Base-by-base conservation (phyloP, 805 yeast genomes). In the Suhomyces xylopsoci region DNA sequence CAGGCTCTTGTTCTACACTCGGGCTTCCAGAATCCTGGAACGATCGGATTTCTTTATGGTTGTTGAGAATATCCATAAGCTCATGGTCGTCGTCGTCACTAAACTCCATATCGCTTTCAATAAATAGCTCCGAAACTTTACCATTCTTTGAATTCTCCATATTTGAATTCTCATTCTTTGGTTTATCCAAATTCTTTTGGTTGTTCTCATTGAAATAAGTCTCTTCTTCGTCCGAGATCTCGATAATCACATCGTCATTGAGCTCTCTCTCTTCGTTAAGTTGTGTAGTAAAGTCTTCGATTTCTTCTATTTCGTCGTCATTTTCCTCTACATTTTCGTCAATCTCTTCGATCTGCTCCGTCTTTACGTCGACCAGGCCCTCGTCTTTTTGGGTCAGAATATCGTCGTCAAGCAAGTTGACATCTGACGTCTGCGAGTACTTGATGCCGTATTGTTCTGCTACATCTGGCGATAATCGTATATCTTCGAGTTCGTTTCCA, bases 251-350 rank as follows among this genome's bases (percentile, higher is more conserved):
- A 26, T 63, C 51, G 34, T 59, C 51, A 34, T 59, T 59, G 2
- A 70, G 48, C 51, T 71, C 79, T 15, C 79, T 58, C 48, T 73
- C 78, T 43, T 73, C 72, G 47, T 75, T 75, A 32, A 74, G 60
- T 53, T 74, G 79, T 1, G 78, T 72, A 24, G 71, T 68, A 49
- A 69, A 70, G 45, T 57, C 62, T 7, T 59, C 67, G 12, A 60
- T 61, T 28, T 63, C 68, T 42, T 61, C 66, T 5, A 63, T 60
- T 15, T 68, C 69, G 12, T 51, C 51, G 47, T 61, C 64, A 19
- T 55, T 56, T 7, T 51, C 61, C 12, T 60, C 64, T 41, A 44
- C 50, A 10, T 51, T 55, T 25, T 54, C 53, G 5, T 38, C 44
- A 14, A 22, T 9, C 4, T 38, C 47, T 6, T 34, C 19, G 1